Conservation (phyloP, 2,329 filamentous ascomycete species). For the Penicillium concentricum region DNA sequence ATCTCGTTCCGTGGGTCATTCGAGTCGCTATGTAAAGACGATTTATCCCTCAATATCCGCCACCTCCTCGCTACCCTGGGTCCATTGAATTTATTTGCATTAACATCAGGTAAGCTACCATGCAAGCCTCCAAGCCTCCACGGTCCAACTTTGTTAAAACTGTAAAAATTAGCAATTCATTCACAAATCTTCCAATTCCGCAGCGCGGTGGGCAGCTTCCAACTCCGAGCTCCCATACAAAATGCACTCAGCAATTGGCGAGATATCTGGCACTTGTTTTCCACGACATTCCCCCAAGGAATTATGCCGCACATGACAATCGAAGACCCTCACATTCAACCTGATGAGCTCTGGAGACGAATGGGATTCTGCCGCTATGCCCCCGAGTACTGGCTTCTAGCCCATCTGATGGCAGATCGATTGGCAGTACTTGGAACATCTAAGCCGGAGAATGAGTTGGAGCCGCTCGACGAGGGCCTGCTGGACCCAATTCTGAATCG, state of each 20-base stretch:
- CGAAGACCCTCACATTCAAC: slow-evolving; percentile 10
- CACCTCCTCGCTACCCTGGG: slow-evolving; percentile 19
- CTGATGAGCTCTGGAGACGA: slow-evolving; percentile 35
- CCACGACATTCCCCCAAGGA: slow-evolving; percentile 1
- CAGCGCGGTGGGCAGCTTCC: slow-evolving; percentile 30
- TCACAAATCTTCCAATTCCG: slow-evolving; percentile 40
- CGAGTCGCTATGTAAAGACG: slow-evolving; percentile 19
- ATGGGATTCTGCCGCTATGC: slow-evolving; percentile 36
- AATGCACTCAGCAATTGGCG: slow-evolving; percentile 28
- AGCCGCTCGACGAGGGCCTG: slow-evolving; percentile 7
- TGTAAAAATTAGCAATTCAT: slow-evolving; percentile 17
- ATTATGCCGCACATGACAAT: slow-evolving; percentile 10
- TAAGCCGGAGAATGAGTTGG: slow-evolving; percentile 1
- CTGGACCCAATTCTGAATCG: slow-evolving; percentile 33
- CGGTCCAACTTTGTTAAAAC: too few species aligned
- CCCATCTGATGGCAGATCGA: slow-evolving; percentile 31
- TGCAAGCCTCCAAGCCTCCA: not conserved
- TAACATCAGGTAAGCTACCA: slow-evolving; percentile 24
- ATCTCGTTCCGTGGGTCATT: slow-evolving; percentile 21
- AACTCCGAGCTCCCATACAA: slow-evolving; percentile 31
- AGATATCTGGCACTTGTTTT: slow-evolving; percentile 22
- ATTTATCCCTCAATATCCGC: slow-evolving; percentile 4
- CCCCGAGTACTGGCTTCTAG: slow-evolving; percentile 40
- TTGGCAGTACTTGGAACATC: slow-evolving; percentile 16
- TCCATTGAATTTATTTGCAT: slow-evolving; percentile 26